These are phyloP conservation scores for Alternaria triticimaculans DNA, from an alignment of 2,329 filamentous ascomycete genomes.

Conservation along the genomic window DNA sequence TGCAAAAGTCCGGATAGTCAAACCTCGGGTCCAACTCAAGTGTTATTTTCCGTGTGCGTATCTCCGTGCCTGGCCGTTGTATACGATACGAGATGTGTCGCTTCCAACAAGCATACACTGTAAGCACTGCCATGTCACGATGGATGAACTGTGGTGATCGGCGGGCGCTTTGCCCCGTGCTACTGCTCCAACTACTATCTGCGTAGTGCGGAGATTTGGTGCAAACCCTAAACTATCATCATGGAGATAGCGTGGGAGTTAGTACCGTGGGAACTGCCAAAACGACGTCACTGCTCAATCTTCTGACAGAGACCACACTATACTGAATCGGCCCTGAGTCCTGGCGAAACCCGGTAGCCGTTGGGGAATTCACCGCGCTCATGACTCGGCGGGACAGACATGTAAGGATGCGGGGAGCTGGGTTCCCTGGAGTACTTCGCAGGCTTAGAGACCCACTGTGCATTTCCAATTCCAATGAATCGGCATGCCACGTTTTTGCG, in stretches of 20 bases:
- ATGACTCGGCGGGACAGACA: background rate
- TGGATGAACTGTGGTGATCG: background rate
- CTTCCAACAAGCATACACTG: background rate
- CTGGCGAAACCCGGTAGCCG: background rate
- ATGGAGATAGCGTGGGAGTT: background rate
- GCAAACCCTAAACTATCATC: background rate
- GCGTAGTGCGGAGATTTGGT: background rate
- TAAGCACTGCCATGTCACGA: background rate
- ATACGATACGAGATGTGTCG: background rate
- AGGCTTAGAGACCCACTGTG: background rate
- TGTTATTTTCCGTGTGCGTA: background rate
- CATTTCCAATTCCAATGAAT: conserved; percentile 1
- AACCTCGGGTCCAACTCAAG: background rate
- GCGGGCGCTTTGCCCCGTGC: background rate
- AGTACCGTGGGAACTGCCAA: background rate
- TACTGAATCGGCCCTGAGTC: background rate
- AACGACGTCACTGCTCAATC: background rate
- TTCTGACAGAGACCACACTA: background rate
- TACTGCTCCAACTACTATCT: background rate
- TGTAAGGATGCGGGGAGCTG: background rate
- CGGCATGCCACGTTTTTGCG: conserved; percentile 3
- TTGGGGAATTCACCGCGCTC: background rate
- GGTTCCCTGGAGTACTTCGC: background rate
- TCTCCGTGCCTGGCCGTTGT: background rate
- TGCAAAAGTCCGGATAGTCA: background rate